Conservation (phyloP, 2,329 filamentous ascomycete species). For the Fusarium sp. region DNA sequence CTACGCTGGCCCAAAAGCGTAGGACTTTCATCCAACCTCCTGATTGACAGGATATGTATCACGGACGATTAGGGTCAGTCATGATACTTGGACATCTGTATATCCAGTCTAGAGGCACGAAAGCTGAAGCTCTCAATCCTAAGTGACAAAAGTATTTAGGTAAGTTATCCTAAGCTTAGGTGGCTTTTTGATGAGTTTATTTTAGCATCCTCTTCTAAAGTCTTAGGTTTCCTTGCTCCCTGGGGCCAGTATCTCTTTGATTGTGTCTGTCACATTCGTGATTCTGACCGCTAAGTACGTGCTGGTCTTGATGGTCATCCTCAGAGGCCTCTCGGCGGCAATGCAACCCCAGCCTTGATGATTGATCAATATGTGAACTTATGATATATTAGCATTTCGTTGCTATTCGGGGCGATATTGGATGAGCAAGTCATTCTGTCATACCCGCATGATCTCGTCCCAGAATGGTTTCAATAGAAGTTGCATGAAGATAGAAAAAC, state of each 20-base stretch:
- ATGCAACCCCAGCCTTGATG: background rate
- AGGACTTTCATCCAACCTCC: conserved; percentile 30
- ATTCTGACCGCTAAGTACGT: conserved; percentile 15
- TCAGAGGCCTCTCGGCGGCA: background rate
- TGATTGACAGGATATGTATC: conserved; percentile 7
- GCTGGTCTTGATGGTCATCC: conserved; percentile 20
- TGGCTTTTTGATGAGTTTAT: background rate
- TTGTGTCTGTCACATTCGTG: background rate
- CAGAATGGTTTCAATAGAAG: background rate
- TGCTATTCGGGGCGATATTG: background rate
- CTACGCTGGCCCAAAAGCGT: conserved; percentile 25
- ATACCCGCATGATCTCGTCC: background rate
- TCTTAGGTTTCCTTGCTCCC: background rate
- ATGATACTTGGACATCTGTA: background rate
- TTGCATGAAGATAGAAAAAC: background rate
- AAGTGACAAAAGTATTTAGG: background rate
- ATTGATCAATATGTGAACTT: background rate
- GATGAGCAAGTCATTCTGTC: background rate
- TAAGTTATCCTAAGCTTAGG: background rate
- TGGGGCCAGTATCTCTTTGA: background rate
- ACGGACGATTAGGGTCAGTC: background rate
- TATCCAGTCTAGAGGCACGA: background rate
- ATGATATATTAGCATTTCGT: background rate
- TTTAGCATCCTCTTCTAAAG: background rate
- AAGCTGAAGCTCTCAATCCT: background rate